Base-by-base conservation (phyloP, 345 rosid genomes). In the Lepidium africanum region DNA sequence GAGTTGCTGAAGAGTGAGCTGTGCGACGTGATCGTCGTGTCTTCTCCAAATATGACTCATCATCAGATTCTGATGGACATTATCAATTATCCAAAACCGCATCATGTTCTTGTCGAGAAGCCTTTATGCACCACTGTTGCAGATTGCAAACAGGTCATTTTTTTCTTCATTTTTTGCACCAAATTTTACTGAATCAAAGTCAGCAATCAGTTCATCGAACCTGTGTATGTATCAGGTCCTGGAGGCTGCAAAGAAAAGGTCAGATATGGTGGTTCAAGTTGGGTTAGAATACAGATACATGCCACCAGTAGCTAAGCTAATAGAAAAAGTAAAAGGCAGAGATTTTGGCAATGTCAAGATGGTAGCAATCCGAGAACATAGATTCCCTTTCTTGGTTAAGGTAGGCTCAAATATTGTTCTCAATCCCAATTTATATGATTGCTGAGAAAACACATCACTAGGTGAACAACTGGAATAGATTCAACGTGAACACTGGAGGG, bases 31-130 rank as follows among this genome's bases (percentile, higher is more conserved):
- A 77, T 85, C 51, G 83, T 90, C 45, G 89, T 93, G 11, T 86
- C 98, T n/a, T 80, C 82, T 62, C 98, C 98, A 8, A 93, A 93
- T 77, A 93, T 90, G 98, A 88, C 97, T 68, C 97, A 93, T 63
- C 81, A 81, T 73, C 81, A 81, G 77, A 93, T 93, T 54, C 83
- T 93, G 5, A 84, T 90, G 82, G 98, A 88, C 65, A 85, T 90
- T 16, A 80, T 93, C 73, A 72, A 36, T 66, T 91, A 90, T 63
- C 88, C 89, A 0, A 90, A 81, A 48, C 86, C 92, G 4, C 96
- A 84, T 71, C 96, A 93, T 21, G 91, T 90, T n/a, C 83, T 93
- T 5, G 97, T 93, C 13, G 98, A 93, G 92, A 93, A 93, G 83
- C 97, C 98, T 4, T 71, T 93, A 65, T 93, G 98, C 78, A 90